phyloP scores from a whole-genome alignment of 2,329 filamentous ascomycete species.

The Diaporthe ampelina region DNA sequence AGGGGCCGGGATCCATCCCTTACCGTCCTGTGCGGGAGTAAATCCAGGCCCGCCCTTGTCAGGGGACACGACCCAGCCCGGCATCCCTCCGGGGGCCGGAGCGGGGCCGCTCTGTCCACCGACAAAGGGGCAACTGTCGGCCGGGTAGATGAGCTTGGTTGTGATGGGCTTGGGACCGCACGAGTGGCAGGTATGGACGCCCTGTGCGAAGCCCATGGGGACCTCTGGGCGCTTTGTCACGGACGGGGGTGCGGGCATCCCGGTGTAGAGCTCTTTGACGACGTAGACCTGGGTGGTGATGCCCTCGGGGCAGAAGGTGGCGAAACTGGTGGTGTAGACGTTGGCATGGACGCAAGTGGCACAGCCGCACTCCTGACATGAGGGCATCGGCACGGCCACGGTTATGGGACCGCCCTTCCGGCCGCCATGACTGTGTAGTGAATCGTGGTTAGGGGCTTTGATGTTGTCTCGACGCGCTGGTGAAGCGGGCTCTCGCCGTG shows the following conservation, averaged over 20 bases:
- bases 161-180: not conserved
- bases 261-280: not conserved
- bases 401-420: not conserved
- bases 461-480: too few relatives aligned
- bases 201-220: not conserved
- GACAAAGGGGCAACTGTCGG: not conserved
- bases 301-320: not conserved
- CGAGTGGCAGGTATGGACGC: not conserved
- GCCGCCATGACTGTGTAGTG: not conserved
- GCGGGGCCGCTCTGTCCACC: not conserved
- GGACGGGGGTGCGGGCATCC: not conserved
- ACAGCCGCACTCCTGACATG: not conserved
- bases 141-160: not conserved
- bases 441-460: too few relatives aligned
- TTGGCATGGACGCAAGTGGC: constrained; percentile 1
- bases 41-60: not conserved
- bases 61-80: not conserved
- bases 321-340: constrained; percentile 1
- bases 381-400: not conserved
- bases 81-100: not conserved
- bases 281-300: constrained; percentile 9
- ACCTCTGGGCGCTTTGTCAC: not conserved
- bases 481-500: not conserved
- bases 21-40: not conserved
- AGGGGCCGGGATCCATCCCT: not conserved